Evolutionary conservation across 2,329 filamentous ascomycete species (phyloP), one percentile per base, ranked within the genome.

Genomic region (Aspergillus texensis): DNA sequence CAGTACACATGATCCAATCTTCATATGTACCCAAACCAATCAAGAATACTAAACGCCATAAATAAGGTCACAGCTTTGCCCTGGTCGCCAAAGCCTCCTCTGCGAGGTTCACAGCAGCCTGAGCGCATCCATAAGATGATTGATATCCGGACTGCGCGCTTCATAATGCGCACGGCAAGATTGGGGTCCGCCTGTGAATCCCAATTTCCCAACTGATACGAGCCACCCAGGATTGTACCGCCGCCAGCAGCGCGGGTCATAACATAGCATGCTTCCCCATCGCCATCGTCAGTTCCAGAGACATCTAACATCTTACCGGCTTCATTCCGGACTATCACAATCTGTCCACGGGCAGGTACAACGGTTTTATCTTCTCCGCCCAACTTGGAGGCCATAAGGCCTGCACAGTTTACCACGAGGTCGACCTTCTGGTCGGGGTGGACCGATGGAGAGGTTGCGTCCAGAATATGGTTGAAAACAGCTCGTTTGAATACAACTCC

Each of bases 381-480:
- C 2, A 97, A 87, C 62, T 84, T 88, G 32, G 84, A 84, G 0
- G 92, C 88, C 24, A 89, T 84, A 12, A 97, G 80, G 0, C 93
- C 94, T 0, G 92, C 93, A 66, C 92, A 91, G 75, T 97, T 97
- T 68, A 98, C 80, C 1, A 97, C 80, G 1, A 96, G 75, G 69
- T 91, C 86, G 4, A 88, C 89, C 32, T 66, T 69, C 4, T 79
- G 76, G 1, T 84, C 83, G 1, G 82, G 78, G 67, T 87, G 82
- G 72, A 89, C 85, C 46, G 34, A 32, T 26, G 87, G 74, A 1
- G 70, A 69, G 1, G 84, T 80, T 0, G 92, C 92, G 48, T 96
- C 90, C 0, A 81, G 78, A 63, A 97, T 85, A 76, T 96, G 90
- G 6, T 78, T 75, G 41, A 93, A 78, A 1, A 83, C 74, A 1